Evolutionary conservation across 2,329 filamentous ascomycete species (phyloP).

Genomic region (Claviceps digitariae): DNA sequence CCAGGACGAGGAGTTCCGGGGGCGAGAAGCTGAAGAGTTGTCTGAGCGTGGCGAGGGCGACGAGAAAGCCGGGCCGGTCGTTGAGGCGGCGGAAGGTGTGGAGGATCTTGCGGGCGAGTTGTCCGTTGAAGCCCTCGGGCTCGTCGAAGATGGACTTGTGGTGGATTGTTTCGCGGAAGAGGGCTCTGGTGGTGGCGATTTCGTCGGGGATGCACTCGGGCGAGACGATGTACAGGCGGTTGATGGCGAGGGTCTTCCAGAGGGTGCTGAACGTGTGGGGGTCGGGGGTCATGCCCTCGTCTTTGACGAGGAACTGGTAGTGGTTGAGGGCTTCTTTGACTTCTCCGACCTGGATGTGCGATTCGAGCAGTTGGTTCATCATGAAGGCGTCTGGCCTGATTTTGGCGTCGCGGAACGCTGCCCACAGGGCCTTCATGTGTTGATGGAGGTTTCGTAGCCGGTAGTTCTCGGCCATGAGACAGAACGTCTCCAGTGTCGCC

Average conservation of each 20-base stretch:
- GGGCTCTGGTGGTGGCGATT: constrained; percentile 21
- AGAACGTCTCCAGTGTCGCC: constrained; percentile 68
- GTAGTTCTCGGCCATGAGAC: constrained; percentile 60
- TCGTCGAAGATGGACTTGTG: constrained; percentile 30
- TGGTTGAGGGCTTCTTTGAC: constrained; percentile 39
- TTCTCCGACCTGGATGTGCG: constrained; percentile 46
- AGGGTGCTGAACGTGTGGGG: constrained; percentile 55
- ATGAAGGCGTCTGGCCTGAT: constrained; percentile 60
- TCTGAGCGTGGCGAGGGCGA: constrained; percentile 30
- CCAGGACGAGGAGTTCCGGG: constrained; percentile 31
- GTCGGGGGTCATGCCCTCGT: constrained; percentile 42
- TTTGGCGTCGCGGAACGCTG: constrained; percentile 47
- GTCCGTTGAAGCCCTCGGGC: constrained; percentile 27
- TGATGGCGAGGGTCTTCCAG: constrained; percentile 45
- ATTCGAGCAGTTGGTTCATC: constrained; percentile 65
- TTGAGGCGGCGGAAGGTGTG: constrained; percentile 35
- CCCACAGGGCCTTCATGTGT: constrained; percentile 46
- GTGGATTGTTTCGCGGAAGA: constrained; percentile 37
- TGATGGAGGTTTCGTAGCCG: constrained; percentile 44
- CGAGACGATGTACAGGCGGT: constrained; percentile 28
- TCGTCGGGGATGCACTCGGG: constrained; percentile 18
- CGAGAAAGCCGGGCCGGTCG: constrained; percentile 30
- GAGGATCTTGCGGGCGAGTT: constrained; percentile 35
- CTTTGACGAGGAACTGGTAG: constrained; percentile 39
- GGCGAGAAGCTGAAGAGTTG: constrained; percentile 30